Percentiles rank a stretch among this genome's conserved stretches.
Evolutionary conservation across 1,284 basidiomycete genomes (phyloP).

Genomic region (Cryptococcus amylolentus): DNA sequence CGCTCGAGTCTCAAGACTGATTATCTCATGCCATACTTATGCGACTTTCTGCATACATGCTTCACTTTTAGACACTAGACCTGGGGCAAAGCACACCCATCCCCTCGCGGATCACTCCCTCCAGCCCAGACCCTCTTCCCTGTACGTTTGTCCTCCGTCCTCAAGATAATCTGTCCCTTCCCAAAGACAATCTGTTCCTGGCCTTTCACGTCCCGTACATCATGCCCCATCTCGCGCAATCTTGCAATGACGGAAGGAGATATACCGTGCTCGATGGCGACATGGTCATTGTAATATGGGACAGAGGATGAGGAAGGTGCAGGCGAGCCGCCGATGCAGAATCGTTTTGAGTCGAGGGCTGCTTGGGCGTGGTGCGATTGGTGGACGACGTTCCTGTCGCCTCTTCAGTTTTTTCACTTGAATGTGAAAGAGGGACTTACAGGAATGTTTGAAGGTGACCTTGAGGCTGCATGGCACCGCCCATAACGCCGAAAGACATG

Average conservation of each 20-base stretch:
- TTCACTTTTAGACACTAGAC: constrained; percentile 4
- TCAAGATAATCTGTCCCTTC: constrained; percentile 28
- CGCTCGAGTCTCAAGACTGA: not conserved
- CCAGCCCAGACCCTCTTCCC: constrained; percentile 28
- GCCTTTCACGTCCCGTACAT: constrained; percentile 56
- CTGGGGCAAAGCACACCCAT: constrained; percentile 27
- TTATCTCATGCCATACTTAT: not conserved
- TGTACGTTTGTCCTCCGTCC: constrained; percentile 15
- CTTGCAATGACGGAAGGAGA: constrained; percentile 57
- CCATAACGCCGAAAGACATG: constrained; percentile 87
- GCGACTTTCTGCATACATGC: not conserved
- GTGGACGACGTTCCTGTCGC: constrained; percentile 18
- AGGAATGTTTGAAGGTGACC: constrained; percentile 79
- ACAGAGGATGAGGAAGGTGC: constrained; percentile 24
- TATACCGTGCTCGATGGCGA: constrained; percentile 83
- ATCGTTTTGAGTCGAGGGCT: constrained; percentile 82
- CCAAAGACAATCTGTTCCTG: constrained; percentile 24
- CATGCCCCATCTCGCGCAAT: constrained; percentile 80
- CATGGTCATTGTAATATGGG: constrained; percentile 64
- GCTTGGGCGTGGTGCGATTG: constrained; percentile 58
- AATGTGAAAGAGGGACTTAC: constrained; percentile 54
- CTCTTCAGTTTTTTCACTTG: constrained; percentile 51
- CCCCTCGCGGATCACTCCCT: constrained; percentile 26
- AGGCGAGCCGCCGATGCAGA: constrained; percentile 78
- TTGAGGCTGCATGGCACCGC: constrained; percentile 66